phyloP scores from a whole-genome alignment of 441 rosid species.

The Jatropha podagrica region DNA sequence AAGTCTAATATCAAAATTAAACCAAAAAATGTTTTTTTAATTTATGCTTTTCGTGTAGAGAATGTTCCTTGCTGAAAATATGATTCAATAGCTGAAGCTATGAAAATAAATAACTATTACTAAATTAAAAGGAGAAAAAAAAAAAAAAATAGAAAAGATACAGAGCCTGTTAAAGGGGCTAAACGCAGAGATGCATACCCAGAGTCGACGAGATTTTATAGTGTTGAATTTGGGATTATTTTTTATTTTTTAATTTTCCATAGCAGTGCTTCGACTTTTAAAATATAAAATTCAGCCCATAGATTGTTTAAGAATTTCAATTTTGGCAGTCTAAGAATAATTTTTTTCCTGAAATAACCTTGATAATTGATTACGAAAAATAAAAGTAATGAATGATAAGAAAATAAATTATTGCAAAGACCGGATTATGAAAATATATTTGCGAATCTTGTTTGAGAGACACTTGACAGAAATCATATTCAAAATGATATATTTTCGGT shows the following conservation, averaged over 20 bases:
- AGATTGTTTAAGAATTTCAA: neutral
- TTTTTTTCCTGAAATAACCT: no score
- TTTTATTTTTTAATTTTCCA: neutral
- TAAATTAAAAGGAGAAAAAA: neutral
- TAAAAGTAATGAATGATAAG: neutral
- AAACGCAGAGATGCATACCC: neutral
- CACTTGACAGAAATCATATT: neutral
- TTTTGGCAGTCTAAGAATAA: neutral
- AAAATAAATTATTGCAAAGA: neutral
- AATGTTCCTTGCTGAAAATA: constrained; percentile 3
- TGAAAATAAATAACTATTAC: neutral
- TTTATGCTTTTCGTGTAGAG: neutral
- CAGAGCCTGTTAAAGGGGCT: constrained; percentile 5
- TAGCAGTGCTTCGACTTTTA: neutral
- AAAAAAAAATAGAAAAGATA: constrained; percentile 12
- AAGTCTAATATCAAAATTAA: neutral
- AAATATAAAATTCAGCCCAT: neutral
- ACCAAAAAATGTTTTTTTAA: neutral
- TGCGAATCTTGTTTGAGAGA: neutral
- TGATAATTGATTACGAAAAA: no score
- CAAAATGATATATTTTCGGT: neutral
- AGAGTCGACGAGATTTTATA: neutral
- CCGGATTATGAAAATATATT: neutral
- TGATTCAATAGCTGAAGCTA: neutral
- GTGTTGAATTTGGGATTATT: neutral